These are phyloP conservation scores for Aspergillus incahuasiensis DNA, from an alignment of 495 filamentous ascomycete species.

Conservation along the genomic window DNA sequence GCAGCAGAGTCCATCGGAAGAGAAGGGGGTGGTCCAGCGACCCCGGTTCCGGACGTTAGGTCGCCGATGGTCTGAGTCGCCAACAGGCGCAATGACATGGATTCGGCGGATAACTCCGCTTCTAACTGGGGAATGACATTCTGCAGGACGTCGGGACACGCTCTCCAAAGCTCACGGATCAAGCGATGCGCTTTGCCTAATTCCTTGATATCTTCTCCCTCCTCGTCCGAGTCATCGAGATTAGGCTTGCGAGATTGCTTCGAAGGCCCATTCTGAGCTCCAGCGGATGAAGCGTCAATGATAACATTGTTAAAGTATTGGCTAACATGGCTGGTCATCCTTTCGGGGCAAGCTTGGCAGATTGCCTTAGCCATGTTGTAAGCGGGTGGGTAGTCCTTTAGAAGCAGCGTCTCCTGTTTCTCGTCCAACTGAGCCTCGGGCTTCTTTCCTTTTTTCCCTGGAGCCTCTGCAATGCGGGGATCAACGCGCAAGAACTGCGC, in stretches of 20 bases:
- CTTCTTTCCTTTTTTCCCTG: constrained; percentile 53
- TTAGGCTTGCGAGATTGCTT: constrained; percentile 47
- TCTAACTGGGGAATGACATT: constrained; percentile 95
- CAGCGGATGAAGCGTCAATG: constrained; percentile 67
- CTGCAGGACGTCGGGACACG: constrained; percentile 79
- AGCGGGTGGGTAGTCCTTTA: constrained; percentile 83
- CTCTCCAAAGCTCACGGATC: constrained; percentile 90
- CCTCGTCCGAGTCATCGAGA: constrained; percentile 70
- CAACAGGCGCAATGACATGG: constrained; percentile 74
- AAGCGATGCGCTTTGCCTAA: constrained; percentile 83
- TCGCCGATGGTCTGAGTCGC: constrained; percentile 93
- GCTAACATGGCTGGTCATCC: constrained; percentile 88
- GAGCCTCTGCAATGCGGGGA: constrained; percentile 48
- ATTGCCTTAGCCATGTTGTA: constrained; percentile 96
- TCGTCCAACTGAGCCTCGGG: constrained; percentile 55
- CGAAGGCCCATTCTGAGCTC: constrained; percentile 30
- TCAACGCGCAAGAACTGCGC: constrained; percentile 91
- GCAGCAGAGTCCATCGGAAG: constrained; percentile 70
- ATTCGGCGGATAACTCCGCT: constrained; percentile 85
- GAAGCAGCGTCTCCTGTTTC: constrained; percentile 70
- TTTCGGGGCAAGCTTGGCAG: constrained; percentile 83
- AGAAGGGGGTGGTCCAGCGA: constrained; percentile 73
- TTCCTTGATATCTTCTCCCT: constrained; percentile 81
- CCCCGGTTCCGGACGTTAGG: constrained; percentile 85
- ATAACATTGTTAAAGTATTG: constrained; percentile 98